Evolutionary conservation across 1,139 yeast genomes (phyloP).

Genomic region (Casaregolazyma lundiana): DNA sequence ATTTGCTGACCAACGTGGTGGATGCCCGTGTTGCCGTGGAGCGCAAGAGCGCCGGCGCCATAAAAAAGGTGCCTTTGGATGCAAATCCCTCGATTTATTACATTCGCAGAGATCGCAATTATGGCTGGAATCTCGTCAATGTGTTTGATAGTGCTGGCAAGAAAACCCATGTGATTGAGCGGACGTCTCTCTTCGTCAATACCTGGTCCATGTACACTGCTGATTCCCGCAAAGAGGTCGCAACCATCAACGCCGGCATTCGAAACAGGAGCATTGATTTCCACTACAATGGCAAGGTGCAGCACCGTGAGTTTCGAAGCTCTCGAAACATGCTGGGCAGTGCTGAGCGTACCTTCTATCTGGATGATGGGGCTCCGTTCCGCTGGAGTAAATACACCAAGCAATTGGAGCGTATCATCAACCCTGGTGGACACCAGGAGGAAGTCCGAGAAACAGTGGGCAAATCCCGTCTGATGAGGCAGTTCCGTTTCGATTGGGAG

Average conservation of each 20-base stretch:
- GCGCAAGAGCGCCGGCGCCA: slow-evolving; percentile 13
- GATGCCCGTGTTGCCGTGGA: slow-evolving; percentile 11
- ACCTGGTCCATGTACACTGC: slow-evolving; percentile 48
- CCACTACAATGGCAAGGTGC: slow-evolving; percentile 44
- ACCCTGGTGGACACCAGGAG: slow-evolving; percentile 53
- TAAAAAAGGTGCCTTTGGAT: slow-evolving; percentile 23
- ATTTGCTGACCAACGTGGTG: slow-evolving; percentile 15
- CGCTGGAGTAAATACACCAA: slow-evolving; percentile 52
- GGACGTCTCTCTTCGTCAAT: slow-evolving; percentile 46
- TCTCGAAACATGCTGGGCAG: slow-evolving; percentile 30
- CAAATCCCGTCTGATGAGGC: slow-evolving; percentile 52
- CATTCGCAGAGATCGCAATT: slow-evolving; percentile 48
- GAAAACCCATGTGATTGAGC: slow-evolving; percentile 48
- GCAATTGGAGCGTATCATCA: slow-evolving; percentile 47
- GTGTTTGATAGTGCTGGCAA: slow-evolving; percentile 46
- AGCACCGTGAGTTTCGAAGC: slow-evolving; percentile 39
- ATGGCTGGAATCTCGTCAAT: slow-evolving; percentile 43
- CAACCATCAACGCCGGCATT: slow-evolving; percentile 49
- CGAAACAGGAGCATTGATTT: slow-evolving; percentile 46
- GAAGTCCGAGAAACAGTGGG: slow-evolving; percentile 52
- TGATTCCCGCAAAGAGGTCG: slow-evolving; percentile 47
- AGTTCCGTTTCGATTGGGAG: slow-evolving; percentile 57
- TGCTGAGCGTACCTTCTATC: slow-evolving; percentile 37
- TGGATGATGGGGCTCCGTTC: slow-evolving; percentile 50
- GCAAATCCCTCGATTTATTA: slow-evolving; percentile 40